Base-by-base conservation (phyloP, 164 flowering plant species). In the Umbilicus rupestris region DNA sequence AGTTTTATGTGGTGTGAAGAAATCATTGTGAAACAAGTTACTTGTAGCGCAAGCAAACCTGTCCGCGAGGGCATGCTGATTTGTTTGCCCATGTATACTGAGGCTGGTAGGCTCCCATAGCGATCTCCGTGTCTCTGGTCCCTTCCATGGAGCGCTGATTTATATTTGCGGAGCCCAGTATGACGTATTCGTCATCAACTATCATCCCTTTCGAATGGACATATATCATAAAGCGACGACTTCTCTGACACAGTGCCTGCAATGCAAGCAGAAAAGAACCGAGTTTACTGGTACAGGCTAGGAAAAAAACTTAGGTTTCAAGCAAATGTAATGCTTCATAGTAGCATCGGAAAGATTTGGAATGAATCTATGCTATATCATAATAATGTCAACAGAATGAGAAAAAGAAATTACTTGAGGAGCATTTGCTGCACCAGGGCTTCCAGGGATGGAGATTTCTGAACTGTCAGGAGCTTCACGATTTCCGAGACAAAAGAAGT, bases 131-230 rank as follows among this genome's bases (percentile, higher is more conserved):
- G 73, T 89, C 96, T 78, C 93, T 81, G 4, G 93, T 83, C 24
- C 96, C 96, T 62, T 89, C 96, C 97, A 94, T 80, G 46, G 98
- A 94, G 0, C 97, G 87, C 72, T 94, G 98, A 67, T 94, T 93
- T 71, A 93, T 88, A 73, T 86, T 88, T 65, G 94, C 94, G 45
- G 90, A 88, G 6, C 94, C 94, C 73, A 89, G 20, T 64, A 89
- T 83, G 24, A 87, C 87, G 72, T 81, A 89, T 64, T 87, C 96
- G 65, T 89, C 96, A 74, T 93, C 97, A 58, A 93, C 96, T 63
- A 93, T 86, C 97, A 93, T 93, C 17, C 98, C 98, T 78, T 93
- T 93, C 9, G 98, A 93, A 75, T 93, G 98, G 71, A 93, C 97
- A 74, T 93, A 93, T 31, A 93, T 93, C 98, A 94, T 94, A 74